A percentile compares a stretch with the other conserved stretches of the same genome.
Evolutionary conservation across 108 stramenopile genomes (phyloP).

Genomic region (Poteriospumella lacustris): DNA sequence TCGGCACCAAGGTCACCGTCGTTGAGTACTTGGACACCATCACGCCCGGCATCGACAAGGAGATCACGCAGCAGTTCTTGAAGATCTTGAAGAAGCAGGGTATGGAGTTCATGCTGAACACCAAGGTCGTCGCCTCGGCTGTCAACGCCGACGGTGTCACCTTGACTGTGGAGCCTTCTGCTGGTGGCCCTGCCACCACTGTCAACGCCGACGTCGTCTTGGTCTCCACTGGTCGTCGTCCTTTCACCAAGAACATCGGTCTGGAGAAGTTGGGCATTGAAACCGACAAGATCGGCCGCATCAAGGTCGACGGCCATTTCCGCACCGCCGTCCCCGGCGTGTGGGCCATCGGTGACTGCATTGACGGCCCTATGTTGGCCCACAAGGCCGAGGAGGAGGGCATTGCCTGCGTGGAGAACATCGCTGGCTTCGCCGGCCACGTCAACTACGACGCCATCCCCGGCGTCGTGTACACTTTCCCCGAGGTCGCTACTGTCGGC

Average conservation of each 20-base stretch:
- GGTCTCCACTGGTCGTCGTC: slow-evolving; percentile 96
- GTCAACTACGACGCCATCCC: slow-evolving; percentile 99
- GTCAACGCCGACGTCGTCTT: slow-evolving; percentile 83
- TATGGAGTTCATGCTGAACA: slow-evolving; percentile 89
- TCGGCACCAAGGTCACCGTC: slow-evolving; percentile 90
- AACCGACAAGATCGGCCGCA: slow-evolving; percentile 86
- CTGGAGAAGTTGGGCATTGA: slow-evolving; percentile 89
- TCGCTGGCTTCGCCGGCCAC: slow-evolving; percentile 95
- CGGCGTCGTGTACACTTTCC: slow-evolving; percentile 97
- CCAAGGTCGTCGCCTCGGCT: slow-evolving; percentile 69
- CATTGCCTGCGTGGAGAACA: slow-evolving; percentile 89
- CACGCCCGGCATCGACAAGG: slow-evolving; percentile 87
- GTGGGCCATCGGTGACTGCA: slow-evolving; percentile 94
- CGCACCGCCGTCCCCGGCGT: slow-evolving; percentile 80
- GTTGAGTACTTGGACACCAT: slow-evolving; percentile 96
- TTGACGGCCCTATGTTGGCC: slow-evolving; percentile 99
- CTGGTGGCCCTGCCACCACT: slow-evolving; percentile 67
- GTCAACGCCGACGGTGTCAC: slow-evolving; percentile 12
- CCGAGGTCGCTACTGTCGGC: slow-evolving; percentile 97
- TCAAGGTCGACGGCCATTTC: slow-evolving; percentile 94
- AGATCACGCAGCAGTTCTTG: slow-evolving; percentile 91
- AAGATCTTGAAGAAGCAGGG: slow-evolving; percentile 94
- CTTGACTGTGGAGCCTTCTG: slow-evolving; percentile 76
- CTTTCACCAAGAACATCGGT: slow-evolving; percentile 91
- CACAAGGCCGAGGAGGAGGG: slow-evolving; percentile 99